A percentile compares a stretch with the other conserved stretches of the same genome.
Conservation (phyloP, 31 red algal genomes). For the Asparagopsis taxiformis region DNA sequence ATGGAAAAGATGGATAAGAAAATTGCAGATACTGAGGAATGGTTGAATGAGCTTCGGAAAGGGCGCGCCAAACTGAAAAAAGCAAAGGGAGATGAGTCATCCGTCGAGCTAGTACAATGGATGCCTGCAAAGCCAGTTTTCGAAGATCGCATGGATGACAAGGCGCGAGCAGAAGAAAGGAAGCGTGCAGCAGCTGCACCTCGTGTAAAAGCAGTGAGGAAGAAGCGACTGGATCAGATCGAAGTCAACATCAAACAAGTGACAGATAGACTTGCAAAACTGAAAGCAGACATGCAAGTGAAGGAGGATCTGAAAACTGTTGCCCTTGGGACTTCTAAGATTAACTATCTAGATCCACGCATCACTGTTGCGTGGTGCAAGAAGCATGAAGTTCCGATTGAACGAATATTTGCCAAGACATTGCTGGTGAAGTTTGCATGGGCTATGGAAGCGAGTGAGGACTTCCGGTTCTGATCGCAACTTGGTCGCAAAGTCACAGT, state of each 20-base stretch:
- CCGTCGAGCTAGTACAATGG: slow-evolving; percentile 69
- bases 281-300: slow-evolving; percentile 65
- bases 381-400: slow-evolving; percentile 87
- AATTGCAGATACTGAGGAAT: slow-evolving; percentile 40
- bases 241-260: slow-evolving; percentile 45
- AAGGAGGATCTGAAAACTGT: slow-evolving; percentile 92
- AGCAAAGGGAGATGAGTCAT: slow-evolving; percentile 9
- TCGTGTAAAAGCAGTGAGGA: slow-evolving; percentile 32
- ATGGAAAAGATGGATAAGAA: slow-evolving; percentile 77
- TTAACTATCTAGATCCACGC: slow-evolving; percentile 96
- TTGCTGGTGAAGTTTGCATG: slow-evolving; percentile 92
- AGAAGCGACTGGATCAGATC: slow-evolving; percentile 28
- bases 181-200: slow-evolving; percentile 76
- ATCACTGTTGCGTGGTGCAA: slow-evolving; percentile 99
- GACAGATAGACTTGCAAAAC: slow-evolving; percentile 58
- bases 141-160: slow-evolving; percentile 35
- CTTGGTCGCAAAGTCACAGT: too few relatives aligned
- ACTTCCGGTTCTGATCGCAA: slow-evolving; percentile 54
- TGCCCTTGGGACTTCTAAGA: slow-evolving; percentile 88
- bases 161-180: slow-evolving; percentile 60
- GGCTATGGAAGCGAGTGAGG: slow-evolving; percentile 81
- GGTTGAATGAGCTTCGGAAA: slow-evolving; percentile 67
- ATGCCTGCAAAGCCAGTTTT: slow-evolving; percentile 64
- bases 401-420: slow-evolving; percentile 86
- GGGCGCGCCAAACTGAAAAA: slow-evolving; percentile 15